Evolutionary conservation across 495 filamentous ascomycete species (phyloP).

Genomic region (Collariella sp.): DNA sequence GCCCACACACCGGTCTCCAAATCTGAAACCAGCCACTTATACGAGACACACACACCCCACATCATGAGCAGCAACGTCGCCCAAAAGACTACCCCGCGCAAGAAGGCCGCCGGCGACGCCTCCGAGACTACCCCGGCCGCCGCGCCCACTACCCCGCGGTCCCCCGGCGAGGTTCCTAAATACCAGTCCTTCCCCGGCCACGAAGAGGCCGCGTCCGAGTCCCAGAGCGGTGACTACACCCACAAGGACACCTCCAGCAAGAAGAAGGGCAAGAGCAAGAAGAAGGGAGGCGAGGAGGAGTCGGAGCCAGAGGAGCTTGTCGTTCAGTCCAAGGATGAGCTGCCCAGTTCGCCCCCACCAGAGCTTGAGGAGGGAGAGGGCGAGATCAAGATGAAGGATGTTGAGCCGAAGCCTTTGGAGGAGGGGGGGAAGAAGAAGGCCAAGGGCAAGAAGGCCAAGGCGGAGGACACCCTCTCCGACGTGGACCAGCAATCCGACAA

Average conservation of each 20-base stretch:
- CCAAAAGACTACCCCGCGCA: slow-evolving; percentile 21
- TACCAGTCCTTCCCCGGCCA: not conserved
- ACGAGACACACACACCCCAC: not conserved
- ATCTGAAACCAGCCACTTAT: no score
- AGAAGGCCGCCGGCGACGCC: slow-evolving; percentile 10
- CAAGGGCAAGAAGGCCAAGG: not conserved
- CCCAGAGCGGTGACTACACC: slow-evolving; percentile 17
- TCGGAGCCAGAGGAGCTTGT: slow-evolving; percentile 11
- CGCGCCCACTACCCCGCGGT: slow-evolving; percentile 8
- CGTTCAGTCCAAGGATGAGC: slow-evolving; percentile 15
- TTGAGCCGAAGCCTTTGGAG: slow-evolving; percentile 19
- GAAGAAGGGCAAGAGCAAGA: slow-evolving; percentile 6
- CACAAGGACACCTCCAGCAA: slow-evolving; percentile 8
- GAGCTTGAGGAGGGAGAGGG: slow-evolving; percentile 5
- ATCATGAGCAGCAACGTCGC: slow-evolving; percentile 28
- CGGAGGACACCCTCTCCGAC: not conserved
- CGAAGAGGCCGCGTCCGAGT: not conserved
- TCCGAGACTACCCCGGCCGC: slow-evolving; percentile 7
- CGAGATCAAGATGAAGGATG: slow-evolving; percentile 2
- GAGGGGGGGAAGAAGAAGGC: not conserved
- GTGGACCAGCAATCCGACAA: not conserved
- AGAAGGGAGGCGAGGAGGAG: slow-evolving; percentile 3
- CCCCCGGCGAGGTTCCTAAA: slow-evolving; percentile 3
- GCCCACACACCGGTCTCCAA: no score
- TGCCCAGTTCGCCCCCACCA: not conserved